phyloP scores from a whole-genome alignment of 2,329 filamentous ascomycete genomes.

The Mycosphaerella sp. region DNA sequence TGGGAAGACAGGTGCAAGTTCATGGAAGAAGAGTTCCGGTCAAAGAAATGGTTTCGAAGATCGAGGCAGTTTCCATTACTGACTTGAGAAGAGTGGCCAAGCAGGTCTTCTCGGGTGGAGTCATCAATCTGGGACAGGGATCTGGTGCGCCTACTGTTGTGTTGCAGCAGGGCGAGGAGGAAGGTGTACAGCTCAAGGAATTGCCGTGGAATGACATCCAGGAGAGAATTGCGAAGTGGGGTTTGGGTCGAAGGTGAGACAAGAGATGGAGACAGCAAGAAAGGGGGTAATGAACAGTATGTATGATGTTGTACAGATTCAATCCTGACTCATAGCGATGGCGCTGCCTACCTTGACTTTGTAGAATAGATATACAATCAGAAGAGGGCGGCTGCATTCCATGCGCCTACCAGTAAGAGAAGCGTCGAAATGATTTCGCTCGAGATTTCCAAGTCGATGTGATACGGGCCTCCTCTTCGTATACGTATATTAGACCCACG shows the following conservation, averaged over 20 bases:
- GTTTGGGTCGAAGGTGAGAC: conserved; percentile 54
- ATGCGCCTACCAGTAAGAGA: not conserved
- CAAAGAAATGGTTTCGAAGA: conserved; percentile 83
- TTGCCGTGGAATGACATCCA: conserved; percentile 87
- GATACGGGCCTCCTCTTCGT: too few relatives aligned
- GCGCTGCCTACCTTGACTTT: not conserved
- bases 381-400: not conserved
- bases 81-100: conserved; percentile 78
- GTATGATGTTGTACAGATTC: not conserved
- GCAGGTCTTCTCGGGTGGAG: conserved; percentile 68
- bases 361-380: not conserved
- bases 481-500: too few relatives aligned
- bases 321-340: not conserved
- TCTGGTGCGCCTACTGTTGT: conserved; percentile 91
- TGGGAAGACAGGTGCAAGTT: conserved; percentile 93
- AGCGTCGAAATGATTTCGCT: not conserved
- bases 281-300: not conserved
- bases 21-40: conserved; percentile 89
- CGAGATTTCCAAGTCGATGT: too few relatives aligned
- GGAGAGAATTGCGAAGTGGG: conserved; percentile 75
- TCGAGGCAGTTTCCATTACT: conserved; percentile 70
- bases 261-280: not conserved
- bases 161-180: conserved; percentile 78
- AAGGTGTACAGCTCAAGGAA: conserved; percentile 59
- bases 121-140: conserved; percentile 67